Base-by-base conservation (phyloP, 768 basidiomycete genomes). In the Boletellus sp. region DNA sequence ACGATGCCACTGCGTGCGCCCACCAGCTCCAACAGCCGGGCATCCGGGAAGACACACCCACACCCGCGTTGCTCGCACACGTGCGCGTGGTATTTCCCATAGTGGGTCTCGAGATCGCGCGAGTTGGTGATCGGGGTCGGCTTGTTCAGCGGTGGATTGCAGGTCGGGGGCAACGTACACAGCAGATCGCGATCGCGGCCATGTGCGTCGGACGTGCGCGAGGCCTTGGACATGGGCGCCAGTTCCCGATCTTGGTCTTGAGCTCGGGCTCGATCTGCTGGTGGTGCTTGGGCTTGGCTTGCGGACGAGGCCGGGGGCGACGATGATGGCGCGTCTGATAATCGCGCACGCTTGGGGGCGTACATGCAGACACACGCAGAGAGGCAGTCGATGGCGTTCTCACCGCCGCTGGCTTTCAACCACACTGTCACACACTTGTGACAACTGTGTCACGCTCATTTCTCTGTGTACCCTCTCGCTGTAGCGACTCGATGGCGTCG, bases 11-110 rank as follows among this genome's bases (percentile, higher is more conserved):
- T 33, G 44, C 34, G 10, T 47, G 42, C 91, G 72, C 28, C 28
- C 67, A 94, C 92, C 72, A 95, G 61, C 58, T 88, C 84, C 42
- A 95, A 65, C 24, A 94, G 66, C 42, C 84, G 73, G 45, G 81
- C 82, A 61, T 94, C 91, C 13, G 93, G 91, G 67, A 94, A 95
- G 11, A 94, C 88, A 65, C 81, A 84, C 17, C 78, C 77, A 68
- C 92, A 95, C 3, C 77, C 77, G 10, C 65, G 63, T 49, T 79
- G 72, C 58, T 83, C 86, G 58, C 90, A 90, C 2, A 93, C 86
- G 64, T 90, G 88, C 0, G 89, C 85, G 62, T 91, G 89, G 62
- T 85, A 89, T 16, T 76, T 86, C 31, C 85, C 85, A 62, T 94
- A 93, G 69, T 94, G 92, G 37, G 78, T 67, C 60, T 94, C 90